Conservation (phyloP, 2,329 filamentous ascomycete species). For the Berkeleyomyces rouxiae region DNA sequence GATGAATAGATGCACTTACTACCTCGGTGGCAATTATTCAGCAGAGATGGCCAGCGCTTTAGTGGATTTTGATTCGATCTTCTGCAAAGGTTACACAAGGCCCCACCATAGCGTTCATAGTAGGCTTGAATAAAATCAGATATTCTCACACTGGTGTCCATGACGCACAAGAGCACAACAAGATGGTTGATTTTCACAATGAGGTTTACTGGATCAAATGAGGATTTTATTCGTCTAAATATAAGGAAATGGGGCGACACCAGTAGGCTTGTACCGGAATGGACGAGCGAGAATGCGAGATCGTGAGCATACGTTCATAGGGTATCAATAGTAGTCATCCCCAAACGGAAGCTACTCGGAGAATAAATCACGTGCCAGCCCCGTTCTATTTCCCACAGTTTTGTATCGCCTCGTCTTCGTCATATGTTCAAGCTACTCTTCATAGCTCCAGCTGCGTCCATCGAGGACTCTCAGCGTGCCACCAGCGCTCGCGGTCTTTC, state of each 20-base stretch:
- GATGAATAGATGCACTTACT: neutral
- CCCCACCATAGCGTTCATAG: neutral
- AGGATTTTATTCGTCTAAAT: neutral
- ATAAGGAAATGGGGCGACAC: neutral
- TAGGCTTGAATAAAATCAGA: neutral
- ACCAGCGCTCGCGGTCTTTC: constrained; percentile 33
- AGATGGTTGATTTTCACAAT: neutral
- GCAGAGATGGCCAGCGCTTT: neutral
- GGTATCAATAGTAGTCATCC: neutral
- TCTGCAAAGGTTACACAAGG: neutral
- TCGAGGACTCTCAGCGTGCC: constrained; percentile 32
- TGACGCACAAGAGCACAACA: neutral
- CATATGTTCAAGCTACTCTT: neutral
- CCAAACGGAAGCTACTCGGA: neutral
- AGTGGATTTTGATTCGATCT: neutral
- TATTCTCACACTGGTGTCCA: neutral
- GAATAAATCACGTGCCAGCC: neutral
- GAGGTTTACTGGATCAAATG: neutral
- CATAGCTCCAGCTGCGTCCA: constrained; percentile 22
- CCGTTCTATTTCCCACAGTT: neutral
- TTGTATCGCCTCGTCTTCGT: neutral
- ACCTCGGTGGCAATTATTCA: neutral
- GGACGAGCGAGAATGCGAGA: too few relatives aligned
- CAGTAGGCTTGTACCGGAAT: too few relatives aligned
- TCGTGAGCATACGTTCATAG: neutral